Percentiles rank a stretch among this genome's conserved stretches.
phyloP scores from a whole-genome alignment of 106 monocot genomes.

The Allium sativum region DNA sequence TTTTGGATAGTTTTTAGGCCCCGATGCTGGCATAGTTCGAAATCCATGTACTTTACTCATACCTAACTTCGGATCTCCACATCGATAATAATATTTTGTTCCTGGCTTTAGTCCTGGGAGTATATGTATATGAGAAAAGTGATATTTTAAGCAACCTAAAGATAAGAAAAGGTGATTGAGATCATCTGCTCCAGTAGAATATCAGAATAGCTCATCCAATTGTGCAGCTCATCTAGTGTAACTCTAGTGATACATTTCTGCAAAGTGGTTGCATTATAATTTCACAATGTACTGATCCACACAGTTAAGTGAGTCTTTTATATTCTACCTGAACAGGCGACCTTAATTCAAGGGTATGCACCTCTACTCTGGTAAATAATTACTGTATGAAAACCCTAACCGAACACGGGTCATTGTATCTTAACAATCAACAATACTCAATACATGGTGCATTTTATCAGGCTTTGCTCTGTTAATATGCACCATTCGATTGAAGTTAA shows the following conservation, averaged over 20 bases:
- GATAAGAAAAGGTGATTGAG: not conserved
- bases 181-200: not conserved
- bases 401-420: not conserved
- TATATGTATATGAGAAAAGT: not conserved
- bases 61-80: conserved; percentile 70
- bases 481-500: not conserved
- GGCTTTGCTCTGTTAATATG: not conserved
- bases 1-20: conserved; percentile 49
- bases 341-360: too few species aligned
- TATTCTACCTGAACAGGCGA: too few species aligned
- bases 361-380: not conserved
- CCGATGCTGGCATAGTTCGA: conserved; percentile 70
- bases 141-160: not conserved
- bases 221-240: not conserved
- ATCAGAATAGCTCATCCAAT: not conserved
- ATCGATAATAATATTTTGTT: conserved; percentile 58
- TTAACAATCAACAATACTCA: not conserved
- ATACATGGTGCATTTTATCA: not conserved
- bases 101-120: conserved; percentile 51
- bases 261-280: not conserved
- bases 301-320: too few species aligned
- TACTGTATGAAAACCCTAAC: not conserved
- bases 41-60: conserved; percentile 56
- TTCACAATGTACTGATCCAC: too few species aligned
- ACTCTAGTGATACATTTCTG: not conserved